Conservation (phyloP, 176 grass and related monocot genomes). For the Echinochloa phyllopogon region DNA sequence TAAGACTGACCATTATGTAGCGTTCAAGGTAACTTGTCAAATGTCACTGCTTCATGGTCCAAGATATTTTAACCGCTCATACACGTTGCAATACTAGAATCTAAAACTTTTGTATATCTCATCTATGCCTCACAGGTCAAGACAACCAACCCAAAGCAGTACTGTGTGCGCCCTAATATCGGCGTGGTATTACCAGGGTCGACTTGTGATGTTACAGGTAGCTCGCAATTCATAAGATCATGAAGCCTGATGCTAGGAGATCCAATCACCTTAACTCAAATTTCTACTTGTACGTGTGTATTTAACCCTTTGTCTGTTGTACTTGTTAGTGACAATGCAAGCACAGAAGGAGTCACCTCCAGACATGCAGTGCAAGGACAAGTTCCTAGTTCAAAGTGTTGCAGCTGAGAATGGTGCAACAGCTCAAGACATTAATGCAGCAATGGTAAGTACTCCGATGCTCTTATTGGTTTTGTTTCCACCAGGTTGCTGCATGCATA, state of each 20-base stretch:
- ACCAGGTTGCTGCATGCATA: neutral
- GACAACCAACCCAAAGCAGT: constrained; percentile 99
- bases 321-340: constrained; percentile 83
- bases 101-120: constrained; percentile 8
- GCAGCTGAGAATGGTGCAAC: constrained; percentile 62
- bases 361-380: constrained; percentile 93
- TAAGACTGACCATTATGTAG: constrained; percentile 92
- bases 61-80: constrained; percentile 12
- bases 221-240: constrained; percentile 11
- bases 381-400: constrained; percentile 95
- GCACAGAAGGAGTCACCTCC: constrained; percentile 78
- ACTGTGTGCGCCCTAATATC: constrained; percentile 93
- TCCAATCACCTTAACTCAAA: neutral
- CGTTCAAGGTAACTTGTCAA: constrained; percentile 79
- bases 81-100: constrained; percentile 4
- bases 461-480: constrained; percentile 17
- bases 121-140: constrained; percentile 66
- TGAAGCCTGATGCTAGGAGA: constrained; percentile 24
- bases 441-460: constrained; percentile 57
- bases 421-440: constrained; percentile 69
- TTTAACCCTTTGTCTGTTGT: constrained; percentile 25
- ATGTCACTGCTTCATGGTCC: neutral
- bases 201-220: constrained; percentile 90
- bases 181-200: constrained; percentile 81
- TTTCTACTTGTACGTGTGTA: neutral